These are phyloP conservation scores for Trichoderma erinaceum DNA, from an alignment of 495 filamentous ascomycete species.

Conservation along the genomic window DNA sequence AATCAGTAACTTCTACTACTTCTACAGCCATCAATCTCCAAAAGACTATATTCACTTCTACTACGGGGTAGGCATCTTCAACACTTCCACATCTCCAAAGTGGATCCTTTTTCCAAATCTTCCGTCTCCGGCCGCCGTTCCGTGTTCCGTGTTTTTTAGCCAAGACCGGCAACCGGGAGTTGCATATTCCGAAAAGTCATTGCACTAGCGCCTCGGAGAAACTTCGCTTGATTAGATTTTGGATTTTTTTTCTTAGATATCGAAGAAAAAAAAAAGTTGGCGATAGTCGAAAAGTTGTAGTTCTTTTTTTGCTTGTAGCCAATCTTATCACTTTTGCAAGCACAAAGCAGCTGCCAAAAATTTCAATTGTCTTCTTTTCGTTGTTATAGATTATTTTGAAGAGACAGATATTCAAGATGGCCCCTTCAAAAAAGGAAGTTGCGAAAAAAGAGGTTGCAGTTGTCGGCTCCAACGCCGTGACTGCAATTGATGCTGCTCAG, in stretches of 20 bases:
- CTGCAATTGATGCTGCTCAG: background rate
- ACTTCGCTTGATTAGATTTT: background rate
- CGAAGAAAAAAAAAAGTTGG: background rate
- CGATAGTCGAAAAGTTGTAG: background rate
- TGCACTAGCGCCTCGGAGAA: background rate
- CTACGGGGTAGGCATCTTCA: too few species aligned
- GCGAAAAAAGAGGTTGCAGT: background rate
- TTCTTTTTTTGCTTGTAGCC: background rate
- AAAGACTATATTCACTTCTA: too few species aligned
- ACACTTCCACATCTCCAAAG: background rate
- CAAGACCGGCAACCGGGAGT: constrained; percentile 13
- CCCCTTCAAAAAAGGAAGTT: constrained; percentile 3
- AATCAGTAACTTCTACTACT: too few species aligned
- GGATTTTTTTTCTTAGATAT: background rate
- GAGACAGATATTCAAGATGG: background rate
- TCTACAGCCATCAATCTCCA: too few species aligned
- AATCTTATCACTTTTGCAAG: background rate
- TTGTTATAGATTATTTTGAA: background rate
- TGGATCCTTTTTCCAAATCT: background rate
- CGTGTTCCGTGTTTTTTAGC: background rate
- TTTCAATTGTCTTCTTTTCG: background rate
- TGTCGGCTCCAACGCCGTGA: background rate
- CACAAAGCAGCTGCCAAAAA: background rate
- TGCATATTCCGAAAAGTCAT: constrained; percentile 7
- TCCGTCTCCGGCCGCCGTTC: constrained; percentile 13